Percentiles rank a stretch among this genome's conserved stretches.
These are phyloP conservation scores for Claviceps sp. DNA, from an alignment of 2,329 filamentous ascomycete species.

Conservation along the genomic window DNA sequence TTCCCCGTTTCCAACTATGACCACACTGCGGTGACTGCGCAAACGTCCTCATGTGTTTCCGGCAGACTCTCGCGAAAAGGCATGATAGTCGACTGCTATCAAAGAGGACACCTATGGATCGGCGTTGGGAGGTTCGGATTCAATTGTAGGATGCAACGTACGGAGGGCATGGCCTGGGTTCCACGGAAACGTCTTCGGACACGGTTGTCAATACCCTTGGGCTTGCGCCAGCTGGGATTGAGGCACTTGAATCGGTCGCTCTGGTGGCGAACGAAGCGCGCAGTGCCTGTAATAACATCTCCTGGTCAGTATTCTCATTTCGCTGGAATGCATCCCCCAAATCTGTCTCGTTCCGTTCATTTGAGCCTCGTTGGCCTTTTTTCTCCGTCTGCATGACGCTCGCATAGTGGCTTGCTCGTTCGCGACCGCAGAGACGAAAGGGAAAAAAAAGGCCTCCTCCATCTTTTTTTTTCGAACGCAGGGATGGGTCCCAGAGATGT, in stretches of 20 bases:
- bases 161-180: conserved; percentile 92
- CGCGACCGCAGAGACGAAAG: neutral
- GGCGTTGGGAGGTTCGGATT: neutral
- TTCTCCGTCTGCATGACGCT: neutral
- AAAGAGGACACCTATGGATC: neutral
- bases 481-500: neutral
- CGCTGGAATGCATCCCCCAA: neutral
- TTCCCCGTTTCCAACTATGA: neutral
- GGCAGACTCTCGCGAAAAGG: neutral
- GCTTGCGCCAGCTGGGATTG: conserved; percentile 89
- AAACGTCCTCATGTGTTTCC: neutral
- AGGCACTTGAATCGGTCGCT: conserved; percentile 93
- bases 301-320: conserved; percentile 24
- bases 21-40: neutral
- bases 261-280: conserved; percentile 96
- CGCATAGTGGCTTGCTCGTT: neutral
- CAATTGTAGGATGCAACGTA: conserved; percentile 40
- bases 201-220: conserved; percentile 99
- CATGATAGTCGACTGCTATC: neutral
- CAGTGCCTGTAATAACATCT: conserved; percentile 51
- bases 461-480: neutral
- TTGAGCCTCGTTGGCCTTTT: neutral
- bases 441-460: neutral
- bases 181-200: conserved; percentile 97
- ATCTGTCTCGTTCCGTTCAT: neutral